Percentiles rank a stretch among this genome's conserved stretches.
Conservation (phyloP, 768 basidiomycete species). For the Pleurotus tuoliensis region DNA sequence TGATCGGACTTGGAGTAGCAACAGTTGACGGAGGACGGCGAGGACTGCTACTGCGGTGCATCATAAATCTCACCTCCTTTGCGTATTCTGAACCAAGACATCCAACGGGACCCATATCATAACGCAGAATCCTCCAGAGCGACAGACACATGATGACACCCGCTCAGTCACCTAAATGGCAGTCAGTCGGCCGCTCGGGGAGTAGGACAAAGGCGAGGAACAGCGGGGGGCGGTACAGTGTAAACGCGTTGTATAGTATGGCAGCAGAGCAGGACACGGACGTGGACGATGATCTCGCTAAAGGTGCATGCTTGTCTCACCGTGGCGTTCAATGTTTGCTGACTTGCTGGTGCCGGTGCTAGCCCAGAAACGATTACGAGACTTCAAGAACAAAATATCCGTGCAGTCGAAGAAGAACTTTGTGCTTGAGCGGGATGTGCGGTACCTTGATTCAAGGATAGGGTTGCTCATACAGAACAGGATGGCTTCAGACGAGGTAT, state of each 20-base stretch:
- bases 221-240: conserved; percentile 46
- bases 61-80: no score
- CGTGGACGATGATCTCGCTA: conserved; percentile 91
- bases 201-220: conserved; percentile 4
- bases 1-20: conserved; percentile 2
- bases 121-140: no score
- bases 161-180: not conserved
- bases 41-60: no score
- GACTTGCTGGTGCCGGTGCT: not conserved
- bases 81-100: no score
- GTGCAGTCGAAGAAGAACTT: conserved; percentile 99
- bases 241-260: conserved; percentile 94
- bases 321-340: not conserved
- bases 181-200: conserved; percentile 1
- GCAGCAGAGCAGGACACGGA: conserved; percentile 98
- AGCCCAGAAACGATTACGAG: conserved; percentile 96
- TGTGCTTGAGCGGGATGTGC: conserved; percentile 95
- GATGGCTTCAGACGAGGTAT: conserved; percentile 91
- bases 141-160: not conserved
- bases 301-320: conserved; percentile 51
- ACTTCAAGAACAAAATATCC: conserved; percentile 96
- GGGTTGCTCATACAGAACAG: conserved; percentile 97
- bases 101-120: no score
- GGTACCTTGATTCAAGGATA: conserved; percentile 95
- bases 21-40: not conserved